Evolutionary conservation across 345 rosid genomes (phyloP).

Genomic region (Arabis hirsuta): DNA sequence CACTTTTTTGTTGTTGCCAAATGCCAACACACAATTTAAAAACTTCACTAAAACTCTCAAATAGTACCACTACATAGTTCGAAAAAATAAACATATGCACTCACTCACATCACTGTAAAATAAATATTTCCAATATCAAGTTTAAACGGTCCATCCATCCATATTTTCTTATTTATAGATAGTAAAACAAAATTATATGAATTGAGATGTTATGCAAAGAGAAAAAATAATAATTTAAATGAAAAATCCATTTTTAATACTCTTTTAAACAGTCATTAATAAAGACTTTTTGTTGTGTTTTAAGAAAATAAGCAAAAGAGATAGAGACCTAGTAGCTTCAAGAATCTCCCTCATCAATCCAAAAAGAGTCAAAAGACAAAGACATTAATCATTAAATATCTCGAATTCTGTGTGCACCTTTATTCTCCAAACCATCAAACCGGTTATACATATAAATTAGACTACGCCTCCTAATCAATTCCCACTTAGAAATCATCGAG

Average conservation of each 20-base stretch:
- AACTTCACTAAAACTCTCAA: neutral
- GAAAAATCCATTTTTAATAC: neutral
- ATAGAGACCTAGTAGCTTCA: slow-evolving; percentile 40
- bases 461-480: neutral
- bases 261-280: slow-evolving; percentile 10
- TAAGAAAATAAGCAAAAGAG: slow-evolving; percentile 7
- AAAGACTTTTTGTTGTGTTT: neutral
- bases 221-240: neutral
- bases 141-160: neutral
- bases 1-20: neutral
- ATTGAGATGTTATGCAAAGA: neutral
- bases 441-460: slow-evolving; percentile 21
- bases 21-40: neutral
- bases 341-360: slow-evolving; percentile 30
- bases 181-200: neutral
- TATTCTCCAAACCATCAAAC: slow-evolving; percentile 38
- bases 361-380: slow-evolving; percentile 20
- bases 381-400: slow-evolving; percentile 23
- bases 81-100: neutral
- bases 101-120: neutral
- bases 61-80: neutral
- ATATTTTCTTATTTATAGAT: too few relatives aligned
- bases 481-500: slow-evolving; percentile 29
- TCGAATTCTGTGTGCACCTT: slow-evolving; percentile 33
- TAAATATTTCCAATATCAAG: neutral